These are phyloP conservation scores for Fomitopsis schrenkii DNA, from an alignment of 1,284 basidiomycete genomes.

Conservation along the genomic window DNA sequence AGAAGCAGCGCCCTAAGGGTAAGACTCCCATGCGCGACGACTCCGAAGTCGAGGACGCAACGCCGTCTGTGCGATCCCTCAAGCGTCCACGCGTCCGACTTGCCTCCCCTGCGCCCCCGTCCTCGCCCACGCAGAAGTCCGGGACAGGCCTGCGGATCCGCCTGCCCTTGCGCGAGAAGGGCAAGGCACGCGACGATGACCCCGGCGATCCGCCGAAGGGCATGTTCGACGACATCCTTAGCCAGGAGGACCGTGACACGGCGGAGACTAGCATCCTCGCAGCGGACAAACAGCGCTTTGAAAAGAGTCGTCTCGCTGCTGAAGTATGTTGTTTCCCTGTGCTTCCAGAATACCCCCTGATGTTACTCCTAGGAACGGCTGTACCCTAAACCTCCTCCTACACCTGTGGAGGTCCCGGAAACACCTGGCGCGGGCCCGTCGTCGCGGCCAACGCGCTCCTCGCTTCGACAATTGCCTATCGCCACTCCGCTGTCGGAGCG, in stretches of 20 bases:
- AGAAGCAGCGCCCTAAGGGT: constrained; percentile 22
- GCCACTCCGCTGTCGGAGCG: constrained; percentile 20
- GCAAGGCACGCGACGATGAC: constrained; percentile 58
- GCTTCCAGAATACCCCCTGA: neutral
- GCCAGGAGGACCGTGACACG: constrained; percentile 70
- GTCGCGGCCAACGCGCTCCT: constrained; percentile 62
- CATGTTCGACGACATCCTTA: constrained; percentile 83
- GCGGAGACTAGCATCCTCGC: constrained; percentile 62
- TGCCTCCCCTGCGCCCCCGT: constrained; percentile 31
- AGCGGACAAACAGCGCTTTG: constrained; percentile 76
- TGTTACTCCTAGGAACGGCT: constrained; percentile 46
- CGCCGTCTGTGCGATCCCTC: constrained; percentile 24
- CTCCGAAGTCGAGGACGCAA: constrained; percentile 20
- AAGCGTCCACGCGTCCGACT: constrained; percentile 39
- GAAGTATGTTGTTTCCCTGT: constrained; percentile 46
- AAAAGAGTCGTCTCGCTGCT: constrained; percentile 64
- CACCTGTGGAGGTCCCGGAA: constrained; percentile 35
- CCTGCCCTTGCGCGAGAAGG: constrained; percentile 52
- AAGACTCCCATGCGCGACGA: constrained; percentile 16
- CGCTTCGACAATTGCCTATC: constrained; percentile 22
- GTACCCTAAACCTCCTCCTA: constrained; percentile 36
- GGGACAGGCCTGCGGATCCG: constrained; percentile 47
- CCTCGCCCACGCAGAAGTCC: constrained; percentile 20
- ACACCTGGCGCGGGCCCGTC: constrained; percentile 53
- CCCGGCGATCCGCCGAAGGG: constrained; percentile 39